These are phyloP conservation scores for Annulohypoxylon stygium DNA, from an alignment of 495 filamentous ascomycete genomes.

Conservation along the genomic window DNA sequence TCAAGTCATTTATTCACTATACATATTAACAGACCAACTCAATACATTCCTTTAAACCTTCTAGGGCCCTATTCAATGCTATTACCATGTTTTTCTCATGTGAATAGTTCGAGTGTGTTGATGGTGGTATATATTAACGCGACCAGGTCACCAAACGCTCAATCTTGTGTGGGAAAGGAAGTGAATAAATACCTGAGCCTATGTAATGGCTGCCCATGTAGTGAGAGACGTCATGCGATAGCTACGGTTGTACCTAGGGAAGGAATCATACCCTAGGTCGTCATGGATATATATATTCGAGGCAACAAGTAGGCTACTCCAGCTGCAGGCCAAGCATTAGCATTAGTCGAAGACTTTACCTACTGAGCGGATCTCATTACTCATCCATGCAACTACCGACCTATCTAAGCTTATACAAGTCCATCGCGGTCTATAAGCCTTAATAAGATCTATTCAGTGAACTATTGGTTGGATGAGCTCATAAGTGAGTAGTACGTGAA, in stretches of 20 bases:
- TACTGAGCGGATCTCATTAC: no score
- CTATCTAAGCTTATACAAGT: not conserved
- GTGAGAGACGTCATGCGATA: no score
- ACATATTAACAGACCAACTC: not conserved
- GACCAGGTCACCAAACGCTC: no score
- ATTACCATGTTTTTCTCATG: not conserved
- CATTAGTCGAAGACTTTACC: no score
- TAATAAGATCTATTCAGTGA: not conserved
- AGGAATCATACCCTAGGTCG: no score
- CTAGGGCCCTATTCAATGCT: not conserved
- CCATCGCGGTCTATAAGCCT: not conserved
- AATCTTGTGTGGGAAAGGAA: no score
- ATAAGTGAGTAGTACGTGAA: not conserved
- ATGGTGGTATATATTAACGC: not conserved
- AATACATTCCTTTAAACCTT: not conserved
- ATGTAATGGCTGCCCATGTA: no score
- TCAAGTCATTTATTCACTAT: conserved; percentile 1
- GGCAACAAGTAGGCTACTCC: no score
- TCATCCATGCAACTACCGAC: not conserved
- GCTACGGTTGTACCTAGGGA: no score
- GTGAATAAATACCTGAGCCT: no score
- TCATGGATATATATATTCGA: no score
- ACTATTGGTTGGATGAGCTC: not conserved
- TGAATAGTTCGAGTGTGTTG: not conserved
- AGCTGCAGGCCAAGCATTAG: no score